Conservation (phyloP, 176 grass and related monocot genomes). For the Alloteropsis semialata region DNA sequence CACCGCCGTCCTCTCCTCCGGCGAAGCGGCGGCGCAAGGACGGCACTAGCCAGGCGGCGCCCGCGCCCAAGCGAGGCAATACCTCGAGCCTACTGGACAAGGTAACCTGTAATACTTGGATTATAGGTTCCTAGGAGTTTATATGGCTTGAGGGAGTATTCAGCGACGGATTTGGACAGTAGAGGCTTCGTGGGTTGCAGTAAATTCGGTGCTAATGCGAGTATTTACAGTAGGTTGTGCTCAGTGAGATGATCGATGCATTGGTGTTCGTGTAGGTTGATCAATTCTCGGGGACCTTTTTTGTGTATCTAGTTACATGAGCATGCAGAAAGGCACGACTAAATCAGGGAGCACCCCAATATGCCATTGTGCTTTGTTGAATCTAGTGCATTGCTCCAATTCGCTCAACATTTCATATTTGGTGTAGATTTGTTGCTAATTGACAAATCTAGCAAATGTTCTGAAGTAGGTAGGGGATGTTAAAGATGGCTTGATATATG, state of each 20-base stretch:
- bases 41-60: not conserved
- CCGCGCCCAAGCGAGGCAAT: constrained; percentile 23
- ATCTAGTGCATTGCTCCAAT: not conserved
- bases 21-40: constrained; percentile 36
- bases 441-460: not conserved
- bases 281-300: not conserved
- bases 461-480: not conserved
- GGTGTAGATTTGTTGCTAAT: not conserved
- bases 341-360: not conserved
- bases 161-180: not conserved
- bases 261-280: not conserved
- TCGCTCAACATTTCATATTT: not conserved
- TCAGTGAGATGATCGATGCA: not conserved
- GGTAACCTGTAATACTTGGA: constrained; percentile 16
- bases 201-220: not conserved
- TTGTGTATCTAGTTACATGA: not conserved
- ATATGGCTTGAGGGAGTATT: not conserved
- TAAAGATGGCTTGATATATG: not conserved
- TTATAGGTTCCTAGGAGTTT: not conserved
- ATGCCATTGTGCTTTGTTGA: not conserved
- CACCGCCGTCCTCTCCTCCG: constrained; percentile 7
- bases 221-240: not conserved
- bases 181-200: not conserved
- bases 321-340: not conserved
- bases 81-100: constrained; percentile 54